phyloP scores from a whole-genome alignment of 371 early-diverging fungal genomes.

The Mortierella sp. region DNA sequence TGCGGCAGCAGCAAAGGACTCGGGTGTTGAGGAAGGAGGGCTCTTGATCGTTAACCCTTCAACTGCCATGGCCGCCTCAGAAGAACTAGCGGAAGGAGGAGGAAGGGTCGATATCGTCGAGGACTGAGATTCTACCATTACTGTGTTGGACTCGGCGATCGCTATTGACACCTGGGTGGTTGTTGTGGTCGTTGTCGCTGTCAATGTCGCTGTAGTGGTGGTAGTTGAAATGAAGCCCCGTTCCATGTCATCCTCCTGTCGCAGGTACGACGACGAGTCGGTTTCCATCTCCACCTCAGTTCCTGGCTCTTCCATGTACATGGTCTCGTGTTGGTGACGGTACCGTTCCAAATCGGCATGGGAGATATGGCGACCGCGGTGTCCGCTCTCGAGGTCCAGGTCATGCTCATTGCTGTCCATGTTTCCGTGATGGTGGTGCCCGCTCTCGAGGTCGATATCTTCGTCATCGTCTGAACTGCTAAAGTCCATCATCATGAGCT shows the following conservation, averaged over 20 bases:
- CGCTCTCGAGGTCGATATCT: constrained; percentile 36
- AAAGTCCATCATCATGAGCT: constrained; percentile 54
- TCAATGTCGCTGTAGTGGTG: neutral
- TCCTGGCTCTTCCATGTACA: constrained; percentile 56
- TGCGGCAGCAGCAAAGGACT: neutral
- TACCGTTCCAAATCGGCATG: constrained; percentile 60
- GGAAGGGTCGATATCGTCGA: constrained; percentile 29
- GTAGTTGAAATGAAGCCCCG: neutral
- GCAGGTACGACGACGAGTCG: constrained; percentile 15
- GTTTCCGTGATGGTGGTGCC: constrained; percentile 10
- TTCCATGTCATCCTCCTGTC: constrained; percentile 22
- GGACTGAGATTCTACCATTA: constrained; percentile 23
- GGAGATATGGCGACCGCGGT: constrained; percentile 29
- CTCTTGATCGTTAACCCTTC: constrained; percentile 46
- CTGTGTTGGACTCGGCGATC: neutral
- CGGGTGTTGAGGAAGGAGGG: constrained; percentile 25
- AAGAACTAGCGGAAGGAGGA: neutral
- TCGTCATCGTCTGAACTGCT: constrained; percentile 44
- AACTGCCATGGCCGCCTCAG: constrained; percentile 37
- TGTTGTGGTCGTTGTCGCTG: constrained; percentile 4
- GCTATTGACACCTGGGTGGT: constrained; percentile 12
- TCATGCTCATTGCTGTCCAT: constrained; percentile 47
- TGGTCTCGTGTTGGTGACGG: constrained; percentile 52
- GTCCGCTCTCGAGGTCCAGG: constrained; percentile 49
- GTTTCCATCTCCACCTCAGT: constrained; percentile 35